A percentile compares a stretch with the other conserved stretches of the same genome.
These are phyloP conservation scores for Suhomyces chickasaworum DNA, from an alignment of 1,139 yeast genomes.

Conservation along the genomic window DNA sequence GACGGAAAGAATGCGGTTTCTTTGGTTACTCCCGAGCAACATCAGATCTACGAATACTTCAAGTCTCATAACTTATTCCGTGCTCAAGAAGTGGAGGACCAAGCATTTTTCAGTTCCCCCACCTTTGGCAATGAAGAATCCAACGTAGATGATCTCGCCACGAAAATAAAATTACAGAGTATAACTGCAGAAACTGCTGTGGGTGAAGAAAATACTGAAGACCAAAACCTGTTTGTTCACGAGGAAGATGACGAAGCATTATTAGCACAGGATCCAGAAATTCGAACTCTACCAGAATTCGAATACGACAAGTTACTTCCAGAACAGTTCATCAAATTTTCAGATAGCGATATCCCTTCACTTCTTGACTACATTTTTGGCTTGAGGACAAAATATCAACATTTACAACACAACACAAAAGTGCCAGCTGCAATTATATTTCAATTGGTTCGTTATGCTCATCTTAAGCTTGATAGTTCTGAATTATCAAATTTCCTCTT, in stretches of 20 bases:
- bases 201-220: slow-evolving; percentile 23
- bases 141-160: slow-evolving; percentile 42
- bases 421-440: slow-evolving; percentile 69
- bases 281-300: slow-evolving; percentile 39
- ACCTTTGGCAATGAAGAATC: slow-evolving; percentile 32
- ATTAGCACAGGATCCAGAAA: slow-evolving; percentile 32
- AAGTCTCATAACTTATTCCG: slow-evolving; percentile 40
- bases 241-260: slow-evolving; percentile 40
- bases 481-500: slow-evolving; percentile 59
- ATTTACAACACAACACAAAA: slow-evolving; percentile 55
- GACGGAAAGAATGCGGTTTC: slow-evolving; percentile 37
- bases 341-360: slow-evolving; percentile 67
- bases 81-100: slow-evolving; percentile 17
- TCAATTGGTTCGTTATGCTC: slow-evolving; percentile 68
- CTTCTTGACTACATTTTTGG: slow-evolving; percentile 58
- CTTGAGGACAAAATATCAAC: slow-evolving; percentile 32
- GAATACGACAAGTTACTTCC: slow-evolving; percentile 50
- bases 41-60: slow-evolving; percentile 41
- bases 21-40: slow-evolving; percentile 35
- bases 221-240: slow-evolving; percentile 27
- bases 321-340: slow-evolving; percentile 56
- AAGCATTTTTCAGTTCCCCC: slow-evolving; percentile 20
- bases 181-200: slow-evolving; percentile 30
- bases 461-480: slow-evolving; percentile 52
- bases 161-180: slow-evolving; percentile 53